phyloP scores from a whole-genome alignment of 164 flowering plant species.

The Piper betle region DNA sequence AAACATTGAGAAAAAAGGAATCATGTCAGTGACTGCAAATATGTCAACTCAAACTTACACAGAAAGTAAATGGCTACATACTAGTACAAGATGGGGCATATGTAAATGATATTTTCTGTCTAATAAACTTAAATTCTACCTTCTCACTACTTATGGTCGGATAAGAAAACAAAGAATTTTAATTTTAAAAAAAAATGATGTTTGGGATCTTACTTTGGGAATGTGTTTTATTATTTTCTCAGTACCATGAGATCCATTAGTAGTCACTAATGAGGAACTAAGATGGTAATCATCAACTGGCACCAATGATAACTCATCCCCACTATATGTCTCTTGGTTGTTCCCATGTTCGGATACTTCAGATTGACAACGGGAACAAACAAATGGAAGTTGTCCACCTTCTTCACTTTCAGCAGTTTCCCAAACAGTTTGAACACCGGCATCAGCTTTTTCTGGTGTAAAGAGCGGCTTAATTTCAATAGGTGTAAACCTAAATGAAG shows the following conservation, averaged over 20 bases:
- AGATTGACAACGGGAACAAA: conserved; percentile 58
- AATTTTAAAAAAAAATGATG: background rate
- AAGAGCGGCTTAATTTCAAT: conserved; percentile 32
- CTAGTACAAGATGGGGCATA: background rate
- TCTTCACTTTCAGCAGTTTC: conserved; percentile 17
- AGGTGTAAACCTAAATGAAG: conserved; percentile 66
- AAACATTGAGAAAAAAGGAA: too few relatives aligned
- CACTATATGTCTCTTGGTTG: background rate
- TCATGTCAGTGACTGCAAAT: too few relatives aligned
- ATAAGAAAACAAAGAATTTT: too few relatives aligned
- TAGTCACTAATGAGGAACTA: conserved; percentile 49
- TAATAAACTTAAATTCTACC: background rate
- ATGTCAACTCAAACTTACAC: too few relatives aligned
- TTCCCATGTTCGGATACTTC: conserved; percentile 20
- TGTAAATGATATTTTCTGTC: background rate
- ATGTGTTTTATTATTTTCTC: conserved; percentile 52
- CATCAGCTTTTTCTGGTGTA: conserved; percentile 52
- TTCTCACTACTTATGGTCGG: background rate
- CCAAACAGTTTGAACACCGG: conserved; percentile 61
- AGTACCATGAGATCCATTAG: conserved; percentile 33
- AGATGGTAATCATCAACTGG: background rate
- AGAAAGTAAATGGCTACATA: too few relatives aligned
- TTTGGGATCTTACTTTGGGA: conserved; percentile 53
- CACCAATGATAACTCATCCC: background rate
- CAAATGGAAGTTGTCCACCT: conserved; percentile 15